Conservation (phyloP, 257 asterid species). For the Nicotiana obtusifolia region DNA sequence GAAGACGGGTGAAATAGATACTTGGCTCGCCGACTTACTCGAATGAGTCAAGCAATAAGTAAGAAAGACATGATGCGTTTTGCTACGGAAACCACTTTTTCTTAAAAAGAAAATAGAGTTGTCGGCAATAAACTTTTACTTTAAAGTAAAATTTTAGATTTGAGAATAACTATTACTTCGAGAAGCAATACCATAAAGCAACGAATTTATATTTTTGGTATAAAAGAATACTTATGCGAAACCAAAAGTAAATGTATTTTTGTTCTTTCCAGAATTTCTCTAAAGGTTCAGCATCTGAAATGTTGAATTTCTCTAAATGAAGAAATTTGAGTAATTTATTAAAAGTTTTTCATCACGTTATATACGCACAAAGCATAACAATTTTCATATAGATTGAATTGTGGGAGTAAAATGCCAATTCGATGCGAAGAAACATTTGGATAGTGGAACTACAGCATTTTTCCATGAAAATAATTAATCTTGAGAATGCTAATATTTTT, state of each 20-base stretch:
- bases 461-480: too few species aligned
- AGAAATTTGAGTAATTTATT: too few species aligned
- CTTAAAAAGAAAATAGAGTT: too few species aligned
- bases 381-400: too few species aligned
- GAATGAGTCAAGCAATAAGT: background rate
- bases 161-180: background rate
- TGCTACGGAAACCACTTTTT: background rate
- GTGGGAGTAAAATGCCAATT: too few species aligned
- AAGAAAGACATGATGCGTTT: background rate
- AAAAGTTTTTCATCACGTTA: too few species aligned
- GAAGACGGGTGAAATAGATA: background rate
- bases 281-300: background rate
- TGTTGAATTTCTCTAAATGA: background rate
- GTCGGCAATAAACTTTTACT: background rate
- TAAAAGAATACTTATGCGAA: background rate
- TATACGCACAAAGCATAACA: too few species aligned
- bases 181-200: background rate
- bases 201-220: background rate
- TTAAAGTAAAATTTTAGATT: background rate
- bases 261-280: background rate
- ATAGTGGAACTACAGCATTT: too few species aligned
- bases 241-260: background rate
- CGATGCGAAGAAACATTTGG: too few species aligned
- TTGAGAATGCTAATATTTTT: too few species aligned
- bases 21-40: background rate